These are phyloP conservation scores for Erodium maritimum DNA, from an alignment of 345 rosid genomes.

Conservation along the genomic window DNA sequence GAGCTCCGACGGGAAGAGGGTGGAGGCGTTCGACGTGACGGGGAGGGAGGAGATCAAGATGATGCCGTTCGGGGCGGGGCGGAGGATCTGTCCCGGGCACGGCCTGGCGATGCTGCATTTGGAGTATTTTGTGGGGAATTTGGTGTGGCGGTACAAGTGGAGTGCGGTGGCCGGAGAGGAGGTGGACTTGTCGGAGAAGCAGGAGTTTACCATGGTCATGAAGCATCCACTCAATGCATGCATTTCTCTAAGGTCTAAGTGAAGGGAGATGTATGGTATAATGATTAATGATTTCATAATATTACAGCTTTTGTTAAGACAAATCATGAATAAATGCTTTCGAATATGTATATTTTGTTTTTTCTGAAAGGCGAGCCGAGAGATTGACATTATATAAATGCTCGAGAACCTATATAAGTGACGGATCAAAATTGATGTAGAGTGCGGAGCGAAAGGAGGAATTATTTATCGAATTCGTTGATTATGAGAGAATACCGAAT, in stretches of 20 bases:
- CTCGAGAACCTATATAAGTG: no score
- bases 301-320: no score
- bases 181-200: neutral
- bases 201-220: neutral
- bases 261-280: no score
- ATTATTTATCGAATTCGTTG: no score
- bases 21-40: neutral
- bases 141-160: neutral
- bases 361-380: no score
- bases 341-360: no score
- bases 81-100: neutral
- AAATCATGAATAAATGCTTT: no score
- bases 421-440: no score
- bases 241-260: neutral
- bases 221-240: neutral
- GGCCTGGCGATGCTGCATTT: neutral
- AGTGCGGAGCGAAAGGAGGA: no score
- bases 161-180: neutral
- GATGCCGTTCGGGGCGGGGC: slow-evolving; percentile 1
- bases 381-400: no score
- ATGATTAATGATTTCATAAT: no score
- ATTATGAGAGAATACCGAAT: no score
- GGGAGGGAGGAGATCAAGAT: neutral
- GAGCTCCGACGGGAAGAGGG: neutral
- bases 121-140: slow-evolving; percentile 1